These are phyloP conservation scores for Spencermartinsiella europaea DNA, from an alignment of 805 yeast species.

Conservation along the genomic window DNA sequence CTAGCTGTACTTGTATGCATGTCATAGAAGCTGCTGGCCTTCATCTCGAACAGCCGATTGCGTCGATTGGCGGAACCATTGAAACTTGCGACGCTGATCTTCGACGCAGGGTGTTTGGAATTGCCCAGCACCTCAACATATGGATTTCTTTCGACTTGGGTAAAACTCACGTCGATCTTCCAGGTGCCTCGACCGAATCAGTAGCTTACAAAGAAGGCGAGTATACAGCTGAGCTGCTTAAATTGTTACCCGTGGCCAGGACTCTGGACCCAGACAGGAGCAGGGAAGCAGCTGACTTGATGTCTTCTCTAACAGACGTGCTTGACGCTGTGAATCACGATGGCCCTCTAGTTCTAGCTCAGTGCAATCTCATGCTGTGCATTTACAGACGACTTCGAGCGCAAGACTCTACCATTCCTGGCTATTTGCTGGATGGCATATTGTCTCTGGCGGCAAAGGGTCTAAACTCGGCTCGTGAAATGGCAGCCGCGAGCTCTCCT, in stretches of 20 bases:
- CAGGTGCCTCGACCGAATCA: not conserved
- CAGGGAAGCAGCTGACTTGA: not conserved
- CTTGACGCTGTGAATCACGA: not conserved
- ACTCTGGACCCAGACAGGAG: not conserved
- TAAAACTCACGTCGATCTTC: not conserved
- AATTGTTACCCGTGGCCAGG: not conserved
- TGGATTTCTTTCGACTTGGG: slow-evolving; percentile 2
- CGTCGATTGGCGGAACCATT: not conserved
- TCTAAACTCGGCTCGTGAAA: not conserved
- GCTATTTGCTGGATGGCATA: not conserved
- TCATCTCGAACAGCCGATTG: not conserved
- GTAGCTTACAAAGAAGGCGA: not conserved
- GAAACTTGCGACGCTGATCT: too few species aligned
- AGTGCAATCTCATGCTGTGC: slow-evolving; percentile 1
- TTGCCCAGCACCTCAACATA: not conserved
- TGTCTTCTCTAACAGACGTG: not conserved
- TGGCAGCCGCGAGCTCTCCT: not conserved
- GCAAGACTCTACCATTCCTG: not conserved
- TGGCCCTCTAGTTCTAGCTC: not conserved
- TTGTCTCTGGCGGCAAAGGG: not conserved
- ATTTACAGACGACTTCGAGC: not conserved
- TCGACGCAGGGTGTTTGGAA: not conserved
- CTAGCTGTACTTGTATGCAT: slow-evolving; percentile 1
- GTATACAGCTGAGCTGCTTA: not conserved
- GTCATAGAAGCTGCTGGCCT: slow-evolving; percentile 1